Percentiles rank a stretch among this genome's conserved stretches.
phyloP scores from a whole-genome alignment of 228 moss, liverwort and hornwort species.

The Sphagnum magellanicum region DNA sequence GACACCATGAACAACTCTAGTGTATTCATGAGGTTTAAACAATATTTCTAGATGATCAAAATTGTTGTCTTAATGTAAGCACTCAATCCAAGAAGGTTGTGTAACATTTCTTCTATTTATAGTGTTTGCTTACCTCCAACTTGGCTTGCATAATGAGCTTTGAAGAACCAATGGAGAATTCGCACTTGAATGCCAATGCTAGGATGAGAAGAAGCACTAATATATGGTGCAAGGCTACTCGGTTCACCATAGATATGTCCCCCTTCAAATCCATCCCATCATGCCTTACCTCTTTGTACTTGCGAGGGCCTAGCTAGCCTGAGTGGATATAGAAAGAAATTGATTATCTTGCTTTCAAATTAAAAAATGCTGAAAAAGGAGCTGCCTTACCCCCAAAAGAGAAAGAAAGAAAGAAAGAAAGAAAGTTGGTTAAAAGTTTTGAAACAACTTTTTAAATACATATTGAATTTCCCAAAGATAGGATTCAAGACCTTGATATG shows the following conservation, averaged over 20 bases:
- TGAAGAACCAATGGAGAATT: slow-evolving; percentile 55
- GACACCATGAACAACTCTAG: too few relatives aligned
- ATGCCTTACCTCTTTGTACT: slow-evolving; percentile 41
- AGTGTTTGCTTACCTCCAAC: slow-evolving; percentile 39
- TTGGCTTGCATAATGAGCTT: slow-evolving; percentile 53
- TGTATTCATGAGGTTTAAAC: too few relatives aligned
- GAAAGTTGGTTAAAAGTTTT: too few relatives aligned
- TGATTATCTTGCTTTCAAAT: too few relatives aligned
- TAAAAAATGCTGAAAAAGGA: too few relatives aligned
- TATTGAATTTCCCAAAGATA: slow-evolving; percentile 57
- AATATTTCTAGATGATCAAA: too few relatives aligned
- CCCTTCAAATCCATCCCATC: slow-evolving; percentile 41
- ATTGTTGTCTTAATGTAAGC: too few relatives aligned
- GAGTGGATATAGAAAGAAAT: slow-evolving; percentile 10
- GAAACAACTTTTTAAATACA: not conserved
- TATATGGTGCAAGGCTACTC: slow-evolving; percentile 74
- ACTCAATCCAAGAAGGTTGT: too few relatives aligned
- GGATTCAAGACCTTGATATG: slow-evolving; percentile 65
- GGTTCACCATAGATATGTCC: slow-evolving; percentile 54
- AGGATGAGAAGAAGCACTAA: slow-evolving; percentile 82
- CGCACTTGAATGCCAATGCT: slow-evolving; percentile 52
- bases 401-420: too few relatives aligned
- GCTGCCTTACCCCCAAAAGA: too few relatives aligned
- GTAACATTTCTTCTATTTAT: too few relatives aligned
- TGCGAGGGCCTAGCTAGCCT: slow-evolving; percentile 48